Percentiles rank a stretch among this genome's conserved stretches.
These are phyloP conservation scores for Claviceps paspali DNA, from an alignment of 2,329 filamentous ascomycete species.

Conservation along the genomic window DNA sequence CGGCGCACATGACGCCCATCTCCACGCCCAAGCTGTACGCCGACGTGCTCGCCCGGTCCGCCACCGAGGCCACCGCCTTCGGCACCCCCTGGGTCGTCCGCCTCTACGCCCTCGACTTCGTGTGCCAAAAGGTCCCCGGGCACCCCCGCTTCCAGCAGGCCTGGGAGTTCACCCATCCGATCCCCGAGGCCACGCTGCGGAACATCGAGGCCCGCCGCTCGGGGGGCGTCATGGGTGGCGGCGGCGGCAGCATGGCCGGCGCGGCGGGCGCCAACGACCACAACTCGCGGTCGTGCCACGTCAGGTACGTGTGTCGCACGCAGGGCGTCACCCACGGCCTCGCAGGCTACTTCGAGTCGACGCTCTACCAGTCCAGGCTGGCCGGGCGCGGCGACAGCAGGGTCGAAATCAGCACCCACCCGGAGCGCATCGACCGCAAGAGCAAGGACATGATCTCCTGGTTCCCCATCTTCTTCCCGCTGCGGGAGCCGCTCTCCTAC, in stretches of 20 bases:
- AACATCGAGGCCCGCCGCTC: slow-evolving; percentile 40
- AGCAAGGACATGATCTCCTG: slow-evolving; percentile 97
- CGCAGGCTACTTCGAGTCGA: slow-evolving; percentile 90
- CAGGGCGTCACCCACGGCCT: slow-evolving; percentile 81
- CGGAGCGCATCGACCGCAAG: slow-evolving; percentile 80
- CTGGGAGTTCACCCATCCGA: slow-evolving; percentile 69
- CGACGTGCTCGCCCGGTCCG: slow-evolving; percentile 53
- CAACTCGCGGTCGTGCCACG: slow-evolving; percentile 65
- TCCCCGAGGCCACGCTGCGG: slow-evolving; percentile 43
- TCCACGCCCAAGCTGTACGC: slow-evolving; percentile 72
- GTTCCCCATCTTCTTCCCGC: slow-evolving; percentile 96
- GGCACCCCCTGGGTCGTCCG: slow-evolving; percentile 93
- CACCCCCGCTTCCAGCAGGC: slow-evolving; percentile 54
- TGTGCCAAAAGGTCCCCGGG: slow-evolving; percentile 48
- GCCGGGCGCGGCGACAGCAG: slow-evolving; percentile 26
- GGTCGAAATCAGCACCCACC: slow-evolving; percentile 83
- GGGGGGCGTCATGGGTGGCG: slow-evolving; percentile 49
- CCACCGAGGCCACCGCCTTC: slow-evolving; percentile 54
- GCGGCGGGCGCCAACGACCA: slow-evolving; percentile 79
- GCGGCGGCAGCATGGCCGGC: slow-evolving; percentile 57
- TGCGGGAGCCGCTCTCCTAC: slow-evolving; percentile 80
- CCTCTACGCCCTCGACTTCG: slow-evolving; percentile 76
- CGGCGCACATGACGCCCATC: slow-evolving; percentile 84
- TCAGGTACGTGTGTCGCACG: slow-evolving; percentile 63
- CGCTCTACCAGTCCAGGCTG: slow-evolving; percentile 55